Evolutionary conservation across 345 rosid genomes (phyloP).

Genomic region (Salix caprea): DNA sequence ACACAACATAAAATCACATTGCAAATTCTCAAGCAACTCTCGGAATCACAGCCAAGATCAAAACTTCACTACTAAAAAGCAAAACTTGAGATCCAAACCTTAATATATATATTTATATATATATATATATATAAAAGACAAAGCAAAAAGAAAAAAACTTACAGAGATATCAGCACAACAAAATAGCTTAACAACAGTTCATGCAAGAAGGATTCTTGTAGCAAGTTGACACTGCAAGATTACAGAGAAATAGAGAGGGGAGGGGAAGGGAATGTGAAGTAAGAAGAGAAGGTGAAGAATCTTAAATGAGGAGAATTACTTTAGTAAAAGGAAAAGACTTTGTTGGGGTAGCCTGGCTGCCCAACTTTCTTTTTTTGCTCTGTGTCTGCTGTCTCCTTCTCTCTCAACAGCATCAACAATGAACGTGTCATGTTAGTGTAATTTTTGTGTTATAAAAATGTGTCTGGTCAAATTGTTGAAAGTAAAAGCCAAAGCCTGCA

Average conservation of each 20-base stretch:
- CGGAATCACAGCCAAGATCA: neutral
- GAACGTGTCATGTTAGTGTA: neutral
- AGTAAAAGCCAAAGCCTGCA: neutral
- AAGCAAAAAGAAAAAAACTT: neutral
- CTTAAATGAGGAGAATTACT: conserved; percentile 5
- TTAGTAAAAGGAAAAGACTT: conserved; percentile 6
- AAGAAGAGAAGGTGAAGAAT: neutral
- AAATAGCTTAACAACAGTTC: neutral
- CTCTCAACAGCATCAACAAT: neutral
- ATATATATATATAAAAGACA: neutral
- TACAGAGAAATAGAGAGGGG: neutral
- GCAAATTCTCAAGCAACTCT: neutral
- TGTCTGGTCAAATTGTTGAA: conserved; percentile 6
- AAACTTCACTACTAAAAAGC: neutral
- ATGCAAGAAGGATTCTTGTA: neutral
- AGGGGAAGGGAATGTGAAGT: neutral
- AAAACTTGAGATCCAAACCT: neutral
- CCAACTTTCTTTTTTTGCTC: neutral
- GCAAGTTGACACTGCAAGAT: neutral
- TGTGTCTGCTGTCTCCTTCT: neutral
- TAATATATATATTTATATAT: neutral
- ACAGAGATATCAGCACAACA: conserved; percentile 7
- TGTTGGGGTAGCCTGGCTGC: conserved; percentile 5
- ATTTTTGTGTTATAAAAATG: neutral
- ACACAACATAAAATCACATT: neutral